phyloP scores from a whole-genome alignment of 179 eudicot species.

The Corrigiola litoralis region DNA sequence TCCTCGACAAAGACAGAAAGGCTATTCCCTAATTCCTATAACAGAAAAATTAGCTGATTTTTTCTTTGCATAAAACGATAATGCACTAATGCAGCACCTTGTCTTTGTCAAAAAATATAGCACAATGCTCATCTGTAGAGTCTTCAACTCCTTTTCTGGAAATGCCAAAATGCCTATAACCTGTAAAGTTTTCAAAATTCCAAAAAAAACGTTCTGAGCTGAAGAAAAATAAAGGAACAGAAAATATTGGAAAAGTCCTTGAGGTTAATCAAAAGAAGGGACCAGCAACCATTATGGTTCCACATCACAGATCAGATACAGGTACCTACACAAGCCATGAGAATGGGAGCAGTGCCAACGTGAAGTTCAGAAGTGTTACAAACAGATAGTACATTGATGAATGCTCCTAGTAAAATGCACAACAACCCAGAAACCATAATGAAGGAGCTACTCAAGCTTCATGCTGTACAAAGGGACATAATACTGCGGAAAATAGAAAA shows the following conservation, averaged over 20 bases:
- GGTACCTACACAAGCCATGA: slow-evolving; percentile 11
- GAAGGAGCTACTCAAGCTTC: neutral
- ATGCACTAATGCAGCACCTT: slow-evolving; percentile 55
- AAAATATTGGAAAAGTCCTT: neutral
- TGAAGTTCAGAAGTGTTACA: slow-evolving; percentile 4
- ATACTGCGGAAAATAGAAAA: slow-evolving; percentile 6
- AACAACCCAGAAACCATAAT: neutral
- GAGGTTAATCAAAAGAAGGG: neutral
- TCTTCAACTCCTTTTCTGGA: slow-evolving; percentile 93
- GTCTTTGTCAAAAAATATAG: slow-evolving; percentile 86
- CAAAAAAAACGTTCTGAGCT: slow-evolving; percentile 1
- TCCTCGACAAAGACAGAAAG: neutral
- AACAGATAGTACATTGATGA: slow-evolving; percentile 4
- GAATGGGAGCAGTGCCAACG: slow-evolving; percentile 8
- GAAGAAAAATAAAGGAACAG: neutral
- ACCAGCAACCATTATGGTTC: slow-evolving; percentile 8
- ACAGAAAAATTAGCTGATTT: neutral
- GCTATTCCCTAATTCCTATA: too few relatives aligned
- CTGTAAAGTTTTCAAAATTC: slow-evolving; percentile 27
- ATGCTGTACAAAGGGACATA: neutral
- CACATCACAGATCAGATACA: neutral
- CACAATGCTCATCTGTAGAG: slow-evolving; percentile 75
- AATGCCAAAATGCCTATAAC: slow-evolving; percentile 84
- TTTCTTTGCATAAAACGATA: neutral
- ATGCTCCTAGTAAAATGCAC: slow-evolving; percentile 1